Percentiles rank a stretch among this genome's conserved stretches.
Conservation (phyloP, 2,329 filamentous ascomycete species). For the Plectosphaerella sp. region DNA sequence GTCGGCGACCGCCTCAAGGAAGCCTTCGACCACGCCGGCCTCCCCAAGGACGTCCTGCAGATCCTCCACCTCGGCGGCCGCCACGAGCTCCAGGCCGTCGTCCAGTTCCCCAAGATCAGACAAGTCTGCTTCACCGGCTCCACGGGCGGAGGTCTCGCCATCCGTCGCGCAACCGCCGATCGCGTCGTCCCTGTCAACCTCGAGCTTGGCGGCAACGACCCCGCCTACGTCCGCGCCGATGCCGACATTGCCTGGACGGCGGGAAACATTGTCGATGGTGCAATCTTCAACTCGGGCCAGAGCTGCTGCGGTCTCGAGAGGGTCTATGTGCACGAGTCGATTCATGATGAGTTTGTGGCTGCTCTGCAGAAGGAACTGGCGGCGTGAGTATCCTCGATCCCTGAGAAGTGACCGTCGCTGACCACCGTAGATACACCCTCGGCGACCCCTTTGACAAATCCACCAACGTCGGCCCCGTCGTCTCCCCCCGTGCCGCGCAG, state of each 20-base stretch:
- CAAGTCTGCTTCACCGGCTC: constrained; percentile 69
- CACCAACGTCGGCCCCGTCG: constrained; percentile 64
- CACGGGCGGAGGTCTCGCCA: constrained; percentile 59
- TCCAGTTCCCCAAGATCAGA: constrained; percentile 56
- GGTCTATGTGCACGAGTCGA: constrained; percentile 63
- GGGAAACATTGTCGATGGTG: constrained; percentile 67
- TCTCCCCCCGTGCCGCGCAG: constrained; percentile 57
- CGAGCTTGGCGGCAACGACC: constrained; percentile 68
- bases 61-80: constrained; percentile 64
- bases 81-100: constrained; percentile 54
- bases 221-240: constrained; percentile 63
- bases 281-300: constrained; percentile 70
- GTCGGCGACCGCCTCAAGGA: constrained; percentile 60
- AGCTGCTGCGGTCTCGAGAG: constrained; percentile 68
- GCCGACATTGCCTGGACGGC: constrained; percentile 66
- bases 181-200: constrained; percentile 61
- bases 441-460: constrained; percentile 59
- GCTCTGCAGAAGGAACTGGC: constrained; percentile 57
- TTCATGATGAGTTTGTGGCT: constrained; percentile 61
- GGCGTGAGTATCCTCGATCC: not conserved
- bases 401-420: not conserved
- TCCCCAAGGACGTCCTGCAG: constrained; percentile 62
- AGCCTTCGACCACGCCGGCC: constrained; percentile 59
- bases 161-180: constrained; percentile 61
- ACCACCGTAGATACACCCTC: constrained; percentile 33